These are phyloP conservation scores for Plantago coronopus DNA, from an alignment of 305 asterid species.

Conservation along the genomic window DNA sequence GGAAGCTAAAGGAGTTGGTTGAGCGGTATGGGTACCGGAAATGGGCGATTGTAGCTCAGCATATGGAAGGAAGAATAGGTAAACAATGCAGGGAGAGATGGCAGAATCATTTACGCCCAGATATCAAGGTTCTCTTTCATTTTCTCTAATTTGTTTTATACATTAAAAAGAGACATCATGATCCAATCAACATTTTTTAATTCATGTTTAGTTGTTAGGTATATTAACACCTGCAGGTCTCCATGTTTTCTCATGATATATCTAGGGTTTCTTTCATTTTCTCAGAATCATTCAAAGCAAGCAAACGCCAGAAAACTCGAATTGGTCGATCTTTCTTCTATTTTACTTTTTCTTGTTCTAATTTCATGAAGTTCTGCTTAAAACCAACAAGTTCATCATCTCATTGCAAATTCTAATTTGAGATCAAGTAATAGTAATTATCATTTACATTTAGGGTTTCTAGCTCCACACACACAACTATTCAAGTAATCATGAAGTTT, in stretches of 20 bases:
- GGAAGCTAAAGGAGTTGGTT: slow-evolving; percentile 45
- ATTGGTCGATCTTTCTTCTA: too few relatives aligned
- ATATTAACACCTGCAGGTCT: neutral
- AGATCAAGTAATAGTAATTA: too few relatives aligned
- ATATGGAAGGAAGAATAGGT: slow-evolving; percentile 65
- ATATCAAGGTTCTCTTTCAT: slow-evolving; percentile 47
- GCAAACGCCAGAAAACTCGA: too few relatives aligned
- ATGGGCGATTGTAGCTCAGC: slow-evolving; percentile 59
- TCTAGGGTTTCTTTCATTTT: neutral
- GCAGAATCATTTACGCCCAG: slow-evolving; percentile 72
- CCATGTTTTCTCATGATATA: neutral
- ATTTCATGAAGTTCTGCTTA: too few relatives aligned
- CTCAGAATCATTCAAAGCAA: too few relatives aligned
- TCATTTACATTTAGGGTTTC: too few relatives aligned
- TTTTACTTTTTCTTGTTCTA: too few relatives aligned
- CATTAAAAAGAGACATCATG: neutral
- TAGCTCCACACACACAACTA: neutral
- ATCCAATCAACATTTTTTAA: neutral
- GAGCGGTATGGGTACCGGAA: slow-evolving; percentile 38
- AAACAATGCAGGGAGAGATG: slow-evolving; percentile 82
- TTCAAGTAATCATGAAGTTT: slow-evolving; percentile 10
- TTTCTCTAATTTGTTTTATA: neutral
- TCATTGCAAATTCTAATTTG: too few relatives aligned
- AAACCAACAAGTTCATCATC: too few relatives aligned
- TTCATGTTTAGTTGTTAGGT: slow-evolving; percentile 1